phyloP scores from a whole-genome alignment of 352 stramenopile genomes.

The Phytopythium delawarense region DNA sequence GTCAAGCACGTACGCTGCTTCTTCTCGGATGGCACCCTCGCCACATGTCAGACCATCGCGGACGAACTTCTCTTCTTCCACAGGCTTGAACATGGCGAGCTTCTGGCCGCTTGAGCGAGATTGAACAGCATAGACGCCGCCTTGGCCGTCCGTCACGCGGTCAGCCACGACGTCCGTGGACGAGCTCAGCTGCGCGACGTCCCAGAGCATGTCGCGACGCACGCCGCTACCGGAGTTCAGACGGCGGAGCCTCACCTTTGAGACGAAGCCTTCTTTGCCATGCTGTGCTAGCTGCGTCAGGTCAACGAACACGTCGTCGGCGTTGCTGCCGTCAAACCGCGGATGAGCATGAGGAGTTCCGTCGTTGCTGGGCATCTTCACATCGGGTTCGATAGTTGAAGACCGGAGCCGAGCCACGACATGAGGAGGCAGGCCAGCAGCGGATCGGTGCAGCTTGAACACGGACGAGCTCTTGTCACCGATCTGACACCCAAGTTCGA shows the following conservation, averaged over 20 bases:
- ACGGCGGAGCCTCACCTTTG: conserved; percentile 45
- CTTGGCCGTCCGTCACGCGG: conserved; percentile 53
- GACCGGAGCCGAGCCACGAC: conserved; percentile 6
- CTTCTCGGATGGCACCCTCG: conserved; percentile 75
- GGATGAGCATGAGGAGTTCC: background rate
- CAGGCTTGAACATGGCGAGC: conserved; percentile 79
- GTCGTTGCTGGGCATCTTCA: conserved; percentile 1
- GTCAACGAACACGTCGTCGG: conserved; percentile 68
- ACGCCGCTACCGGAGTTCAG: conserved; percentile 55
- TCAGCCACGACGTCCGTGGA: conserved; percentile 50
- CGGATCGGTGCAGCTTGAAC: conserved; percentile 39
- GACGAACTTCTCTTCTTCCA: conserved; percentile 75
- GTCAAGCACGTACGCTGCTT: conserved; percentile 74
- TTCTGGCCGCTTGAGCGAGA: conserved; percentile 65
- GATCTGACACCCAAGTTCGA: conserved; percentile 58
- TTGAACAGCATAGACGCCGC: conserved; percentile 69
- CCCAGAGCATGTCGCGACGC: conserved; percentile 74
- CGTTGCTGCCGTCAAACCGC: background rate
- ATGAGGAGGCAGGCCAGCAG: conserved; percentile 2
- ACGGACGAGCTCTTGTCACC: conserved; percentile 55
- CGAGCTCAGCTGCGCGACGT: conserved; percentile 54
- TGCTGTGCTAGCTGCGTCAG: conserved; percentile 63
- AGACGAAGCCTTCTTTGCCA: conserved; percentile 73
- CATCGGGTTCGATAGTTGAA: conserved; percentile 10
- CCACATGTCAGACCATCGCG: conserved; percentile 58